Evolutionary conservation across 192 early-diverging fungal genomes (phyloP).

Genomic region (Phlyctochytrium arcticum): DNA sequence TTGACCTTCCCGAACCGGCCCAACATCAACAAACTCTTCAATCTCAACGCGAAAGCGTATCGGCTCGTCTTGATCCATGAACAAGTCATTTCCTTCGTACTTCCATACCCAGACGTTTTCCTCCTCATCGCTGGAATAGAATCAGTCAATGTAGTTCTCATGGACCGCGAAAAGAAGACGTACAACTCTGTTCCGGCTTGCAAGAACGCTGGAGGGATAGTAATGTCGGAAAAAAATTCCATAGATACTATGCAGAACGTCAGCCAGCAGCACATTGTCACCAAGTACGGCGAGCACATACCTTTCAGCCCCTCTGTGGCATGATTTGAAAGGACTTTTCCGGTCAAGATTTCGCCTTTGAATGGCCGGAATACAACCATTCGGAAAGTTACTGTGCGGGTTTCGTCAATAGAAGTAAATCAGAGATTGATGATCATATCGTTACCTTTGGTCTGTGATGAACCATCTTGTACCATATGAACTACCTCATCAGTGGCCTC

Average conservation of each 20-base stretch:
- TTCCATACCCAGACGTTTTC: constrained; percentile 86
- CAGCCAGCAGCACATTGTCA: too few relatives aligned
- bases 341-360: constrained; percentile 78
- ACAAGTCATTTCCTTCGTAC: constrained; percentile 64
- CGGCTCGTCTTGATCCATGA: constrained; percentile 73
- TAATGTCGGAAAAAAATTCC: constrained; percentile 91
- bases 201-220: constrained; percentile 64
- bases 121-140: constrained; percentile 43
- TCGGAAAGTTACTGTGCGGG: constrained; percentile 63
- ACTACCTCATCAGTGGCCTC: constrained; percentile 82
- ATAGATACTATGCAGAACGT: constrained; percentile 68
- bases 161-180: constrained; percentile 1
- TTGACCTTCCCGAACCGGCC: constrained; percentile 36
- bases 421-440: not conserved
- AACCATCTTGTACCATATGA: constrained; percentile 76
- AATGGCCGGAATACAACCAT: constrained; percentile 90
- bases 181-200: constrained; percentile 64
- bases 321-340: constrained; percentile 67
- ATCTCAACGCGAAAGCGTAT: constrained; percentile 75
- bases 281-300: constrained; percentile 29
- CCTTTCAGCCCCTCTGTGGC: constrained; percentile 68
- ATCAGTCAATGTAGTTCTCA: not conserved
- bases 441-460: constrained; percentile 68
- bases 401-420: not conserved
- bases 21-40: constrained; percentile 72